Conservation (phyloP, 345 rosid species). For the Citrus mangshanensis region DNA sequence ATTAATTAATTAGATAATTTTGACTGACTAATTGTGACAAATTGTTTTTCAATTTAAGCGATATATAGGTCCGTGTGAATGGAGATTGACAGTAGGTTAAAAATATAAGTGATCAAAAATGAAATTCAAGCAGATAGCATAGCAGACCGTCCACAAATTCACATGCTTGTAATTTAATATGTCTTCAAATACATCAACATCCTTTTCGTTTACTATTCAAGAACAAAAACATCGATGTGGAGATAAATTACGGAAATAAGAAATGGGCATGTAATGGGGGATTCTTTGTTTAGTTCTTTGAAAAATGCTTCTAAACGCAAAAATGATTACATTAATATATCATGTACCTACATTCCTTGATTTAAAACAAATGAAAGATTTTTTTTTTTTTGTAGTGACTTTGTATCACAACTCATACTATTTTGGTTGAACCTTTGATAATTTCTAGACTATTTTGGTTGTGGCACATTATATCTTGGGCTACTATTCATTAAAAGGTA, state of each 20-base stretch:
- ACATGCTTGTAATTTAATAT: not conserved
- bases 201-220: not conserved
- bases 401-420: too few species aligned
- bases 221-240: not conserved
- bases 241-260: not conserved
- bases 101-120: not conserved
- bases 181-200: not conserved
- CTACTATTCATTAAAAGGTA: not conserved
- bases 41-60: not conserved
- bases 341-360: too few species aligned
- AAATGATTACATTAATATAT: too few species aligned
- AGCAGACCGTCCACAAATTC: not conserved
- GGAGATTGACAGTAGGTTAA: not conserved
- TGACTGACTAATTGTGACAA: slow-evolving; percentile 1
- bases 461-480: not conserved
- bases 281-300: not conserved
- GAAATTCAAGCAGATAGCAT: not conserved
- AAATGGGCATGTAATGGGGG: not conserved
- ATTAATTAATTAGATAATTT: not conserved
- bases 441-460: not conserved
- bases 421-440: too few species aligned
- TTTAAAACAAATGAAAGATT: too few species aligned
- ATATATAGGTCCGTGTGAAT: not conserved
- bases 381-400: too few species aligned
- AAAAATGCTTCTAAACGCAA: too few species aligned